Base-by-base conservation (phyloP, 164 flowering plant species). In the Warburgia ugandensis region DNA sequence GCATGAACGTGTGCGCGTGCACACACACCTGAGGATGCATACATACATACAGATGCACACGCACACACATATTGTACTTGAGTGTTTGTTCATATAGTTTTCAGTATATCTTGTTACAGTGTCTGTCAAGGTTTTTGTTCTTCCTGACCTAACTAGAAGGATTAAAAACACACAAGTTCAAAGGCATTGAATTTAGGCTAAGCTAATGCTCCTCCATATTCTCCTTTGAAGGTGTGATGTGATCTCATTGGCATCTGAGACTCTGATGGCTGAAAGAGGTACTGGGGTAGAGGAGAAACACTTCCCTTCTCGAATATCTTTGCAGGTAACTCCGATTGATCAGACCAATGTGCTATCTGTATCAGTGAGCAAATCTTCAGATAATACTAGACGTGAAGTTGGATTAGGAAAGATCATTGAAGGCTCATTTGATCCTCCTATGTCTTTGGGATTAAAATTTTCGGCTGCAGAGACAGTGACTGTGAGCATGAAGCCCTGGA, bases 351-450 rank as follows among this genome's bases (percentile, higher is more conserved):
- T 91, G 11, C 3, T 83, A 11, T 81, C 88, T 22, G 68, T 84
- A 7, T 84, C 96, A 4, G 92, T 91, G 1, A 54, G 84, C 78
- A 87, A 83, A 63, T 91, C 98, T 1, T 81, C 98, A 0, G 84
- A 85, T 11, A 91, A 91, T 45, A 90, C 96, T 5, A 29, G 47
- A 0, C 59, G 66, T 6, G 96, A 85, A 48, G 71, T 87, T 4
- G 92, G 74, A 19, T 0, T 47, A 0, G 96, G 81, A 28, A 81
- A 63, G 59, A 49, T 57, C 21, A 37, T 91, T 0, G 94, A 91
- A 63, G 81, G 60, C 12, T 52, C 75, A 23, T 71, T 86, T 37
- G 81, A 83, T 10, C 76, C 90, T 0, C 68, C 54, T 45, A 37
- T 70, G 9, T 61, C 63, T 54, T 9, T 77, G 26, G 96, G 83